Conservation (phyloP, 208 protist genomes). For the Trypanosoma rangeli region DNA sequence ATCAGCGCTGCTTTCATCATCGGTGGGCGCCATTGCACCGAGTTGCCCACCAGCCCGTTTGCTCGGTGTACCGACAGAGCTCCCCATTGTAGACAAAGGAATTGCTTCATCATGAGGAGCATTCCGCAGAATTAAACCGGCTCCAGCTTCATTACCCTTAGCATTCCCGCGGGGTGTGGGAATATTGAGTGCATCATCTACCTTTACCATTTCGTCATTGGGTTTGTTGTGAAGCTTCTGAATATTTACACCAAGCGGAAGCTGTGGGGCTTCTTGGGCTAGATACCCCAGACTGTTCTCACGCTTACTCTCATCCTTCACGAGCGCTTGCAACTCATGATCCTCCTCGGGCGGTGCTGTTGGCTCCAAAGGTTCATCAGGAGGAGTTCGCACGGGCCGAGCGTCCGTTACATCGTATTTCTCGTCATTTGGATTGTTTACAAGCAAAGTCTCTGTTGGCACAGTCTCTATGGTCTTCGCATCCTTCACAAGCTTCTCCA, state of each 20-base stretch:
- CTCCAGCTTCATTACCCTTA: neutral
- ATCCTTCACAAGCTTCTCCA: neutral
- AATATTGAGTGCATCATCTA: conserved; percentile 55
- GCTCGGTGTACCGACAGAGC: conserved; percentile 21
- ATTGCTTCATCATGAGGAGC: conserved; percentile 73
- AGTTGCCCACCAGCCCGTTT: neutral
- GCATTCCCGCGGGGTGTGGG: conserved; percentile 40
- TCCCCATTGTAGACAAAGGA: conserved; percentile 21
- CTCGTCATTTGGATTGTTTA: conserved; percentile 62
- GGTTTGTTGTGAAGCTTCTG: conserved; percentile 73
- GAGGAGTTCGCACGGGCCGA: conserved; percentile 39
- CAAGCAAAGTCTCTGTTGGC: conserved; percentile 19
- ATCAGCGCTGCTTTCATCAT: conserved; percentile 29
- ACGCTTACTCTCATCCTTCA: neutral
- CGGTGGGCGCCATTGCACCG: conserved; percentile 1
- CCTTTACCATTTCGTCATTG: conserved; percentile 83
- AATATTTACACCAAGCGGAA: neutral
- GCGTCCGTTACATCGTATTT: conserved; percentile 38
- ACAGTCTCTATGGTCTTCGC: neutral
- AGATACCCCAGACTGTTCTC: neutral
- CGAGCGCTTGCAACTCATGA: neutral
- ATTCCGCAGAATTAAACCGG: conserved; percentile 42
- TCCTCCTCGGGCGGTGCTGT: neutral
- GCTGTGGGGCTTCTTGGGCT: neutral
- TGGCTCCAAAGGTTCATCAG: neutral